Percentiles rank a stretch among this genome's conserved stretches.
Conservation (phyloP, 129 eudicot genomes). For the Gnaphalium uliginosum region DNA sequence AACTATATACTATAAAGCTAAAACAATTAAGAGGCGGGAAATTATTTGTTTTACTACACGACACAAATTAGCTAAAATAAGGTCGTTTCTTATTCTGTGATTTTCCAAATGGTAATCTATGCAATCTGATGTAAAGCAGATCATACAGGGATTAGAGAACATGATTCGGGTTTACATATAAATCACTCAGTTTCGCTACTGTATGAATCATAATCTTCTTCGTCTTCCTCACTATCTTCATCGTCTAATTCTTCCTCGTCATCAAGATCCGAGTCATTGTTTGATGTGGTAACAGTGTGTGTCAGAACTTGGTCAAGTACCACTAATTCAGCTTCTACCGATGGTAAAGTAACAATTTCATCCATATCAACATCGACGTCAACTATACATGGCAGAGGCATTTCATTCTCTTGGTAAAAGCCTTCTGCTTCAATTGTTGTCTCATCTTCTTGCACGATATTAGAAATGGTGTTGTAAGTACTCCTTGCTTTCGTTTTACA, state of each 20-base stretch:
- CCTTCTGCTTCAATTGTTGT: neutral
- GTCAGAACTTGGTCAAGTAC: neutral
- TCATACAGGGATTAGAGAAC: too few relatives aligned
- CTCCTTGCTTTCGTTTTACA: conserved; percentile 18
- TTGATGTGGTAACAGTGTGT: neutral
- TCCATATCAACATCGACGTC: neutral
- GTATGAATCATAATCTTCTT: neutral
- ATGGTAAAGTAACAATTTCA: neutral
- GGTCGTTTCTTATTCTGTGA: too few relatives aligned
- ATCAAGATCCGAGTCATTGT: neutral
- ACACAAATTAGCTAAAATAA: too few relatives aligned
- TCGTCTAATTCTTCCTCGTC: neutral
- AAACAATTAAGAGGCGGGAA: too few relatives aligned
- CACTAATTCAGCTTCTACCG: neutral
- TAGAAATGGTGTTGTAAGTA: neutral
- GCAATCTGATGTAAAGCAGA: too few relatives aligned
- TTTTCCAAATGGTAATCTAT: too few relatives aligned
- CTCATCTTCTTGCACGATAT: neutral
- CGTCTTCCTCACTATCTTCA: neutral
- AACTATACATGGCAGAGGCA: neutral
- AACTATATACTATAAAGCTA: too few relatives aligned
- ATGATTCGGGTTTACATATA: too few relatives aligned
- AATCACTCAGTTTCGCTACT: neutral
- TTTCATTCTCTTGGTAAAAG: conserved; percentile 13
- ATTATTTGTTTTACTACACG: too few relatives aligned